A percentile compares a stretch with the other conserved stretches of the same genome.
Conservation (phyloP, 768 basidiomycete species). For the Suillus alpinus region DNA sequence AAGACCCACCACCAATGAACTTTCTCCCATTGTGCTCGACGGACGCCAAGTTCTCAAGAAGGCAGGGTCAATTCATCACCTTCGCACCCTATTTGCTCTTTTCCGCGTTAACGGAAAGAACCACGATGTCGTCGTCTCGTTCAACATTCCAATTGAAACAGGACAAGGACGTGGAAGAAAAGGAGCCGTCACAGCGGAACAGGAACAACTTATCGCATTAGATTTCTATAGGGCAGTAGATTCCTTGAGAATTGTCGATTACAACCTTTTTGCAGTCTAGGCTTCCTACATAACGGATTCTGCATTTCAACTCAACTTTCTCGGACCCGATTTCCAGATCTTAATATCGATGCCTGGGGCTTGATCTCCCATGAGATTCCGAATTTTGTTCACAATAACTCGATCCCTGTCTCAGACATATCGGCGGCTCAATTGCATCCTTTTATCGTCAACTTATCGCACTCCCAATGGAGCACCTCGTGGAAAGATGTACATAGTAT, state of each 20-base stretch:
- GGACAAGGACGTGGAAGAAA: constrained; percentile 31
- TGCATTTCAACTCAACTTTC: not conserved
- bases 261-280: constrained; percentile 54
- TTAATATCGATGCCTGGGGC: not conserved
- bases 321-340: not conserved
- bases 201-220: constrained; percentile 28
- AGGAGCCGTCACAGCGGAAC: constrained; percentile 39
- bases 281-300: not conserved
- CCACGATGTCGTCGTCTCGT: constrained; percentile 81
- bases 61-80: constrained; percentile 47
- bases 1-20: constrained; percentile 42
- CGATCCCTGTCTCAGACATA: not conserved
- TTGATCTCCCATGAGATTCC: not conserved
- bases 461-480: not conserved
- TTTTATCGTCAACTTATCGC: not conserved
- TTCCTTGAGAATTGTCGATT: constrained; percentile 67
- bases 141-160: constrained; percentile 68
- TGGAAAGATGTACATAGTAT: not conserved
- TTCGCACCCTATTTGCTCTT: constrained; percentile 59
- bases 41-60: constrained; percentile 77
- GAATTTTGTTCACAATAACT: not conserved
- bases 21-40: constrained; percentile 55
- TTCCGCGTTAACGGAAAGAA: constrained; percentile 71
- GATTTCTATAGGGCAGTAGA: constrained; percentile 55
- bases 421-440: not conserved